Conservation (phyloP, 352 stramenopile genomes). For the Phytophthora pini region DNA sequence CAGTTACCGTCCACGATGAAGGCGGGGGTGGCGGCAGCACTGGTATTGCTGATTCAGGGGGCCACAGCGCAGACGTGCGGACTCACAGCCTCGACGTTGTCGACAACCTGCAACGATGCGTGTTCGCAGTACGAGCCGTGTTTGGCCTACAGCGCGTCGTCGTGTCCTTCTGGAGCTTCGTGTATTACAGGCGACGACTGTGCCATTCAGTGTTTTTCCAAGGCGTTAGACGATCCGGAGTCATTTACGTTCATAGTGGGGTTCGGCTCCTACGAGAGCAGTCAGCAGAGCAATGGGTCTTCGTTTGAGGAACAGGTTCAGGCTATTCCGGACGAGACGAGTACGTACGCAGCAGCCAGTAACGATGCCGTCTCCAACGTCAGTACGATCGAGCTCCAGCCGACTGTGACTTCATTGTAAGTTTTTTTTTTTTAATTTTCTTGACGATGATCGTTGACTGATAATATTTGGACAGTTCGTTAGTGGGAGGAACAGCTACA, state of each 20-base stretch:
- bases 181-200: constrained; percentile 40
- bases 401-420: constrained; percentile 37
- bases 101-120: constrained; percentile 47
- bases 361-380: constrained; percentile 45
- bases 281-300: constrained; percentile 21
- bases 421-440: not conserved
- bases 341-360: constrained; percentile 34
- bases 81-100: constrained; percentile 37
- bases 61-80: constrained; percentile 22
- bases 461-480: constrained; percentile 18
- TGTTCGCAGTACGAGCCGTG: constrained; percentile 61
- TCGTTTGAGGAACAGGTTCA: constrained; percentile 21
- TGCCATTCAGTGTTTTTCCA: constrained; percentile 56
- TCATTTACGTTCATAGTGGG: constrained; percentile 64
- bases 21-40: not conserved
- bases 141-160: constrained; percentile 43
- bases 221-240: constrained; percentile 24
- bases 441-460: not conserved
- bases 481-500: constrained; percentile 29
- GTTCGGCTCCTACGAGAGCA: constrained; percentile 52
- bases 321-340: constrained; percentile 27
- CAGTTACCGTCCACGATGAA: constrained; percentile 11
- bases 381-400: constrained; percentile 29
- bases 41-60: constrained; percentile 30
- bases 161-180: constrained; percentile 34